Conservation (phyloP, 1,139 yeast genomes). For the Lodderomyces metapsilosis region DNA sequence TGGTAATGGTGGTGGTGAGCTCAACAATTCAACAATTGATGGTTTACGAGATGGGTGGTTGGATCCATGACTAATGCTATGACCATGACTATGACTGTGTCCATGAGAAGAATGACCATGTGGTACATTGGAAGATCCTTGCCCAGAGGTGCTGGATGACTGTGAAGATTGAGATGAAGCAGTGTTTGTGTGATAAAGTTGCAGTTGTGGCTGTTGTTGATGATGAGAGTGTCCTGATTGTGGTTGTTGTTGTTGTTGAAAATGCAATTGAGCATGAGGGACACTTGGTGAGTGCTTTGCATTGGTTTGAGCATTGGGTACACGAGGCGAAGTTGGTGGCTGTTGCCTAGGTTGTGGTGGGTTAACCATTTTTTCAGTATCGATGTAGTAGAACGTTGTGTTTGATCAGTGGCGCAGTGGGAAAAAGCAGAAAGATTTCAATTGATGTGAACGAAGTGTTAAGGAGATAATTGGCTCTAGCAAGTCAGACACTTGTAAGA, state of each 20-base stretch:
- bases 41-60: constrained; percentile 49
- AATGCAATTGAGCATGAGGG: constrained; percentile 10
- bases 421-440: not conserved
- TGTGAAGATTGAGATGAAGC: constrained; percentile 3
- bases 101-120: constrained; percentile 6
- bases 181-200: not conserved
- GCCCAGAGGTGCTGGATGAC: not conserved
- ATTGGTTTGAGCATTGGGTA: constrained; percentile 1
- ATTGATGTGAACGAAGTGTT: too few relatives aligned
- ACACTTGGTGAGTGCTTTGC: constrained; percentile 9
- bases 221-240: constrained; percentile 3
- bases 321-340: constrained; percentile 11
- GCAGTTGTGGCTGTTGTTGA: constrained; percentile 3
- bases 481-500: too few relatives aligned
- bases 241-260: constrained; percentile 6
- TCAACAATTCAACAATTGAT: constrained; percentile 77
- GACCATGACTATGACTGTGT: constrained; percentile 2
- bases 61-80: constrained; percentile 2
- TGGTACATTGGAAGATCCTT: not conserved
- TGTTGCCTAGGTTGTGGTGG: constrained; percentile 14
- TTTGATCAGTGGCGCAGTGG: not conserved
- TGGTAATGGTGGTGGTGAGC: constrained; percentile 78
- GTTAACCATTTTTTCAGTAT: constrained; percentile 11
- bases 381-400: not conserved
- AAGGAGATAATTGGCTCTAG: too few relatives aligned